A percentile compares a stretch with the other conserved stretches of the same genome.
Conservation (phyloP, 768 basidiomycete species). For the Amanita jacksonii region DNA sequence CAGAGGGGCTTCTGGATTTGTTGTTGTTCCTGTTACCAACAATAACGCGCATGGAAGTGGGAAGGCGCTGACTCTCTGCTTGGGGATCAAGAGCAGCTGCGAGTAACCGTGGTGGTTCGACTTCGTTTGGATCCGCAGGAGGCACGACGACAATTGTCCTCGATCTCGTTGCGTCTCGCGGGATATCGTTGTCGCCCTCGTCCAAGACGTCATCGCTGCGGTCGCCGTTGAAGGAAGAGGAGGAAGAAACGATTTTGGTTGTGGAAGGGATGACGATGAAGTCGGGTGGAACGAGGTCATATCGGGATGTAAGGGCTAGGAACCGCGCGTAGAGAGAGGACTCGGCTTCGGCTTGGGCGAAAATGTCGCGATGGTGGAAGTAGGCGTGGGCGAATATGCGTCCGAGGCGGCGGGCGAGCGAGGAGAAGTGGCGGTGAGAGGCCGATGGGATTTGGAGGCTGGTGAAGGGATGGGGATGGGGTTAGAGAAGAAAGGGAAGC, state of each 20-base stretch:
- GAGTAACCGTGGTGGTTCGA: conserved; percentile 30
- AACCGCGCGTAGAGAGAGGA: conserved; percentile 87
- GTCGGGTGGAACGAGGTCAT: conserved; percentile 72
- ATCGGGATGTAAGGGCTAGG: conserved; percentile 70
- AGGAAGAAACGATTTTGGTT: conserved; percentile 4
- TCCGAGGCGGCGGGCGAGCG: conserved; percentile 82
- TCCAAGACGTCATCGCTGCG: background rate
- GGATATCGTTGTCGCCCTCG: conserved; percentile 13
- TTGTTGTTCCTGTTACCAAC: background rate
- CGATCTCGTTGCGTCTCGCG: conserved; percentile 9
- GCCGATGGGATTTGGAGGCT: conserved; percentile 76
- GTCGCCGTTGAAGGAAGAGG: too few relatives aligned
- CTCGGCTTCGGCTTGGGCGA: conserved; percentile 86
- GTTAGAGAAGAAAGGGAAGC: conserved; percentile 4
- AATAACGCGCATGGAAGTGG: conserved; percentile 1
- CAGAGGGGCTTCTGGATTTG: background rate
- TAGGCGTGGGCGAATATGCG: conserved; percentile 96
- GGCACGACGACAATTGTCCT: background rate
- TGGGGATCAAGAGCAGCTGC: conserved; percentile 29
- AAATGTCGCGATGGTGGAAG: conserved; percentile 88
- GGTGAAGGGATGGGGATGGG: conserved; percentile 49
- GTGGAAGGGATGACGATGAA: conserved; percentile 73
- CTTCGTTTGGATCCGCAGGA: conserved; percentile 11
- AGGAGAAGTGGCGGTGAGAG: conserved; percentile 83
- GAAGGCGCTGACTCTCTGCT: conserved; percentile 5